Base-by-base conservation (phyloP, 768 basidiomycete species). In the Amanita pseudoporphyria region DNA sequence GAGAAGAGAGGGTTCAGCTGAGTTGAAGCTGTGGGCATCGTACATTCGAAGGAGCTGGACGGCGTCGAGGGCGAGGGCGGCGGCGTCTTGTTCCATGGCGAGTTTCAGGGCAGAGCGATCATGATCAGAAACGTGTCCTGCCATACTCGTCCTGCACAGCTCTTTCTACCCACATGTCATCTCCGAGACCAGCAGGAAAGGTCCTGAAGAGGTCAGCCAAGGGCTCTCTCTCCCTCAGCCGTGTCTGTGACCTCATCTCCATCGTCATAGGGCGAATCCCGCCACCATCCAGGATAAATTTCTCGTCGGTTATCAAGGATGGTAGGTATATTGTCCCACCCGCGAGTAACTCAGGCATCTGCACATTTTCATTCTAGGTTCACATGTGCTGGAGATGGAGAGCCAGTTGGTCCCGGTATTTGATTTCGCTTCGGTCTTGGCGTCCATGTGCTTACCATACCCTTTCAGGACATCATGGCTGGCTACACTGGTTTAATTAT, bases 291-390 rank as follows among this genome's bases (percentile, higher is more conserved):
- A 87, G 50, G 78, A 87, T 67, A 92, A 91, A 60, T 79, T 89
- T 56, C 64, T 92, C 26, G 84, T 90, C 0, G 88, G 88, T 31
- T 91, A 91, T 62, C 89, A 91, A 65, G 89, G 87, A 62, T 91
- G 88, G 88, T 87, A 47, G 50, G 78, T 56, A 28, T 33, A 28
- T 7, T 28, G 26, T 28, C 7, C 26, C 26, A 28, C 26, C 21
- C 33, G 22, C 16, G 9, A 33, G 32, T 36, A 24, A 33, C 45
- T 47, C 35, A 47, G 14, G 32, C 14, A 18, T 33, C 39, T 28
- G 4, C 26, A 28, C 7, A 7, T 7, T 28, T 28, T 7, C 7
- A 24, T 32, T 33, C 7, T 57, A 86, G 85, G 85, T 88, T 85
- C 58, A 81, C 79, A 18, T 87, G 84, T 57, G 65, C 68, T 1